Evolutionary conservation across 2,329 filamentous ascomycete genomes (phyloP), one percentile per base, ranked within the genome.

Genomic region (Trichophyton rubrum): DNA sequence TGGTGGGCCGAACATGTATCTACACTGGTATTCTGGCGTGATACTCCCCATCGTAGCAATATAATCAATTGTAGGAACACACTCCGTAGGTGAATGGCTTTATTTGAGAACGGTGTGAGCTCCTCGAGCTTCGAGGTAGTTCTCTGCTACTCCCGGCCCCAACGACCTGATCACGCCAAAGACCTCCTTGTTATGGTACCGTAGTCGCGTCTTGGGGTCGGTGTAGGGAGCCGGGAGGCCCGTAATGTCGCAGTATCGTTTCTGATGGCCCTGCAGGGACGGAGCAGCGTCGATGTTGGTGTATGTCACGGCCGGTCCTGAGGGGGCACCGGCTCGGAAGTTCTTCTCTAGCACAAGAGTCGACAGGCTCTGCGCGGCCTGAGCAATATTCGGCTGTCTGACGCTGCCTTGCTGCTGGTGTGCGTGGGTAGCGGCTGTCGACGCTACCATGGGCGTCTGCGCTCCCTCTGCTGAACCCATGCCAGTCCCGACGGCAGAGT

Each of bases 281-380:
- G 93, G 93, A 2, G 93, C 92, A 56, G 89, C 90, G 73, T 97
- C 93, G 64, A 99, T 95, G 71, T 96, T 97, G 5, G 90, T 96
- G 73, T 97, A 99, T 0, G 93, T 96, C 35, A 88, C 88, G 35
- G 81, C 83, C 0, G 88, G 89, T 0, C 86, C 87, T 5, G 78
- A 77, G 1, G 75, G 72, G 70, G 75, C 72, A 70, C 41, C 71
- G 73, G 24, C 74, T 71, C 69, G 86, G 30, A 64, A 78, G 66
- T 84, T 92, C 80, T 89, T 93, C 74, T 96, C 90, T 57, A 96
- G 77, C 1, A 96, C 92, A 58, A 96, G 81, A 64, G 90, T 91
- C 47, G 89, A 93, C 64, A 96, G 76, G 71, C 86, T 93, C 67
- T 89, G 86, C 56, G 89, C 89, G 20, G 90, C 90, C 74, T 95